Conservation (phyloP, 306 rosid genomes). For the Urtica urens region DNA sequence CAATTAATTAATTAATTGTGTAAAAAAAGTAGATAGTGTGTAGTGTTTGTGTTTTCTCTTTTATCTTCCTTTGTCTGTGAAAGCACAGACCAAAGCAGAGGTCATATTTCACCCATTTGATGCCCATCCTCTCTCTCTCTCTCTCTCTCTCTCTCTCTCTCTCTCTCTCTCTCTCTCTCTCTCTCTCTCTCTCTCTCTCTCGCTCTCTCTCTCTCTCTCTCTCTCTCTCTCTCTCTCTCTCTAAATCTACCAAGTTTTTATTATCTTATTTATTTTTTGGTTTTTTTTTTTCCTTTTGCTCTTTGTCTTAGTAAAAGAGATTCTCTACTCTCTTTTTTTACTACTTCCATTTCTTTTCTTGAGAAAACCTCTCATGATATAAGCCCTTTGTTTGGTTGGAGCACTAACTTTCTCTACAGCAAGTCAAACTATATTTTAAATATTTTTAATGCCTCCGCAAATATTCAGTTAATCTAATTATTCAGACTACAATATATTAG, state of each 20-base stretch:
- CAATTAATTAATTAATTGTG: too few relatives aligned
- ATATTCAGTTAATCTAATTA: too few relatives aligned
- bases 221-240: neutral
- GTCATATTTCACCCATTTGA: constrained; percentile 36
- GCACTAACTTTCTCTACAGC: constrained; percentile 2
- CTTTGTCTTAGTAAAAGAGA: constrained; percentile 11
- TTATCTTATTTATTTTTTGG: neutral
- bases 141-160: too few relatives aligned
- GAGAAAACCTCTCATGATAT: too few relatives aligned
- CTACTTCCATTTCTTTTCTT: too few relatives aligned
- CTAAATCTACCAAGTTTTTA: neutral
- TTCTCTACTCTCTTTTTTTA: constrained; percentile 3
- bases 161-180: too few relatives aligned
- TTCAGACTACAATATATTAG: too few relatives aligned
- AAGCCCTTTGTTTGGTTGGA: neutral
- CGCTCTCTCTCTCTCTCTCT: too few relatives aligned
- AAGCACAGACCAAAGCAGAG: constrained; percentile 39
- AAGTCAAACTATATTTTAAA: constrained; percentile 9
- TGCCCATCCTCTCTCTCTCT: constrained; percentile 11
- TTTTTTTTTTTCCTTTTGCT: constrained; percentile 9
- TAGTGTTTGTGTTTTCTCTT: constrained; percentile 23
- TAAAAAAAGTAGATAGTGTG: too few relatives aligned
- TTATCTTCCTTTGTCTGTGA: constrained; percentile 44
- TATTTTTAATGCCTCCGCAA: constrained; percentile 6
- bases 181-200: neutral